Evolutionary conservation across 768 basidiomycete genomes (phyloP), one percentile per base, ranked within the genome.

Genomic region (Trametes gibbosa): DNA sequence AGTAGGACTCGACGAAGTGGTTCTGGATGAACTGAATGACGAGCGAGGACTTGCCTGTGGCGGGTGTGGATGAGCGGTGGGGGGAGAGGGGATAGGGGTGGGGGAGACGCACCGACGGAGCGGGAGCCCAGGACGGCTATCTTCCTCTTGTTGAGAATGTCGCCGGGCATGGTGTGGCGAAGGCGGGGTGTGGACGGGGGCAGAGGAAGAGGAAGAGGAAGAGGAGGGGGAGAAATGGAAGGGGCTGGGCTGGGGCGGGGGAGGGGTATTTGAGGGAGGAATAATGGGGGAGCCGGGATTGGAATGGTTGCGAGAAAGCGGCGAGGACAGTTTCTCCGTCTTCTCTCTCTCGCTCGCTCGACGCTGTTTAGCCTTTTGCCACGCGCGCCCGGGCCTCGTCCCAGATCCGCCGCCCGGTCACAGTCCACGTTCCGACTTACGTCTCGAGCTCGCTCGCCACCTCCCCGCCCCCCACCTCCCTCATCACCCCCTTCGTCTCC

Each of bases 1-100:
- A 95, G 78, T 98, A 98, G 8, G 87, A 81, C 61, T 96, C 95
- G 72, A 89, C 82, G 70, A 97, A 98, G 67, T 89, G 84, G 66
- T 90, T 88, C 76, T 97, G 90, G 75, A 95, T 89, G 76, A 92
- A 98, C 74, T 95, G 92, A 67, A 94, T 82, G 61, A 95, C 84
- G 60, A 97, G 82, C 52, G 96, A 97, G 24, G 92, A 92, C 79
- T 97, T 98, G 64, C 95, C 96, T 97, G 76, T 35, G 40, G 49
- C 23, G 43, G 35, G 50, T 40, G 59, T 40, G 48, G 34, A 39
- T 32, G 50, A 2, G 32, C 41, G 35, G 49, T 27, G 50, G 52
- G 35, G 47, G 29, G 45, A 24, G 58, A 34, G 61, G 42, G 53
- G 23, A 37, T 48, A 46, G 23, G 43, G 23, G 56, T 10, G 63